phyloP scores from a whole-genome alignment of 257 asterid genomes.

The Fraxinus quadrangulata region DNA sequence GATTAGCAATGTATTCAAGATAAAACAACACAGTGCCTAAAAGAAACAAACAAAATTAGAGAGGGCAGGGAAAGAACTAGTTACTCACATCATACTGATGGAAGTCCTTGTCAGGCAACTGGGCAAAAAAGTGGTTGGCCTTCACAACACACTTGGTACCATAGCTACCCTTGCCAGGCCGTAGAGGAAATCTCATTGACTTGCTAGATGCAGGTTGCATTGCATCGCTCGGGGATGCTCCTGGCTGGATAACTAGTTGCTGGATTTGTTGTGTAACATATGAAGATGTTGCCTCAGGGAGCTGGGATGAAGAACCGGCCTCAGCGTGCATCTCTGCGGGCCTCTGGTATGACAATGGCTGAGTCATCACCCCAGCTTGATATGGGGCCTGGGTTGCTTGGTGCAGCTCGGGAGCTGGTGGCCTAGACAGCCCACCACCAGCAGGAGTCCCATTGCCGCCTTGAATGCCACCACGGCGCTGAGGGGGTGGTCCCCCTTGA shows the following conservation, averaged over 20 bases:
- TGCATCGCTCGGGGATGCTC: slow-evolving; percentile 46
- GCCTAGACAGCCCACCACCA: slow-evolving; percentile 74
- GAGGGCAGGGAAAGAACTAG: slow-evolving; percentile 1
- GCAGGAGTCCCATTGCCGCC: slow-evolving; percentile 62
- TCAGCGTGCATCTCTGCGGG: slow-evolving; percentile 47
- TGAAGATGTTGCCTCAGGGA: slow-evolving; percentile 42
- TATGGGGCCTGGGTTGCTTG: slow-evolving; percentile 72
- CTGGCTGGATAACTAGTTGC: slow-evolving; percentile 50
- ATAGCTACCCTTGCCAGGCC: slow-evolving; percentile 84
- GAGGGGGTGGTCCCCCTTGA: slow-evolving; percentile 58
- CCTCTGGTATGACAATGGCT: slow-evolving; percentile 40
- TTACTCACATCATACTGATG: slow-evolving; percentile 86
- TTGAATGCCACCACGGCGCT: slow-evolving; percentile 51
- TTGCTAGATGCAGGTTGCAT: slow-evolving; percentile 82
- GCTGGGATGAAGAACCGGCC: slow-evolving; percentile 58
- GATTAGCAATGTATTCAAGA: background rate
- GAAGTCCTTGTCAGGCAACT: slow-evolving; percentile 89
- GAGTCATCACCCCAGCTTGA: slow-evolving; percentile 53
- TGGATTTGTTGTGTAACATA: slow-evolving; percentile 46
- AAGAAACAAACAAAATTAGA: background rate
- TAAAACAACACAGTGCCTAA: background rate
- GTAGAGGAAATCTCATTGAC: slow-evolving; percentile 75
- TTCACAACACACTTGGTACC: slow-evolving; percentile 80
- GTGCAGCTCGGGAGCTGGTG: slow-evolving; percentile 92
- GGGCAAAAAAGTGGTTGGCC: slow-evolving; percentile 92